These are phyloP conservation scores for Piedraia hortae DNA, from an alignment of 2,329 filamentous ascomycete species.

Conservation along the genomic window DNA sequence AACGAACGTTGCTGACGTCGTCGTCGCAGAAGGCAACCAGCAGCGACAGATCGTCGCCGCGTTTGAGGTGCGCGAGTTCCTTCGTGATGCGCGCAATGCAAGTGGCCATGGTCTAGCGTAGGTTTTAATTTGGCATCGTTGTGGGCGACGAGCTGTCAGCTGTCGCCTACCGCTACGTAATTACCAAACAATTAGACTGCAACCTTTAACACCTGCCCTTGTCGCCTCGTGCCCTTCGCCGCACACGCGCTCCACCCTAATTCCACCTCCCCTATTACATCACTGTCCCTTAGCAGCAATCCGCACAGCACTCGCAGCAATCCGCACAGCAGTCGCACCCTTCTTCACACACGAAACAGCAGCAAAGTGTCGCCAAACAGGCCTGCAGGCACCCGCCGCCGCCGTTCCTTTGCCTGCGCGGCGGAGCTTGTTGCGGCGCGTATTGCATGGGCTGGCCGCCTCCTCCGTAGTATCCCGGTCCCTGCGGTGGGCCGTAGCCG, in stretches of 20 bases:
- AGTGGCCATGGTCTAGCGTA: too few relatives aligned
- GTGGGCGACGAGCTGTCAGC: too few relatives aligned
- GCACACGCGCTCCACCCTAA: too few relatives aligned
- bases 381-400: conserved; percentile 23
- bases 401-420: conserved; percentile 10
- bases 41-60: conserved; percentile 58
- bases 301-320: conserved; percentile 37
- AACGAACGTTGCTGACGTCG: conserved; percentile 67
- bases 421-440: conserved; percentile 8
- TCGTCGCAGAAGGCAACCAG: conserved; percentile 67
- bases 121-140: too few relatives aligned
- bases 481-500: conserved; percentile 10
- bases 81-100: conserved; percentile 17
- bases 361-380: conserved; percentile 30
- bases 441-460: conserved; percentile 9
- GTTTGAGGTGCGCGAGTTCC: conserved; percentile 70
- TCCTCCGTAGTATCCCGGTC: conserved; percentile 4
- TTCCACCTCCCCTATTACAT: too few relatives aligned
- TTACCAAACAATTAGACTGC: too few relatives aligned
- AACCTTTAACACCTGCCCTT: too few relatives aligned
- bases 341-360: conserved; percentile 36
- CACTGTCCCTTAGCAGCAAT: conserved; percentile 32
- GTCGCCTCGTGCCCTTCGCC: too few relatives aligned
- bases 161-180: too few relatives aligned
- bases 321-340: conserved; percentile 35